Evolutionary conservation across 192 early-diverging fungal species (phyloP).

Genomic region (Thoreauomyces humboldtii): DNA sequence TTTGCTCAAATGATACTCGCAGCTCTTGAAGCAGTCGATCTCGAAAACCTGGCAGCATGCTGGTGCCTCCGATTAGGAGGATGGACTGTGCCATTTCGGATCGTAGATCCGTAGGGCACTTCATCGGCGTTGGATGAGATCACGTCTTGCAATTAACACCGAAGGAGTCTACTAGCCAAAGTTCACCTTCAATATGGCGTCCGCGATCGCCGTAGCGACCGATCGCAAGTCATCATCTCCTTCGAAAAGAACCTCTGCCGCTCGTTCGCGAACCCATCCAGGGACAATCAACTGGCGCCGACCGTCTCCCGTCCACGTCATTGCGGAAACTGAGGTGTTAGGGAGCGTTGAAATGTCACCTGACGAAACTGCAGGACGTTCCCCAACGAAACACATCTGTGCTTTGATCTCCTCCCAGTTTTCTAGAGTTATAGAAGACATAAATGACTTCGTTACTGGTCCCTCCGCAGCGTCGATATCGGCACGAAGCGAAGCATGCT

Average conservation of each 20-base stretch:
- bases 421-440: constrained; percentile 41
- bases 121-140: not conserved
- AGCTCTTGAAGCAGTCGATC: constrained; percentile 63
- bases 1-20: constrained; percentile 43
- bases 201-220: constrained; percentile 54
- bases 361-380: constrained; percentile 30
- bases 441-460: constrained; percentile 41
- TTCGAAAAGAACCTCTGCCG: constrained; percentile 74
- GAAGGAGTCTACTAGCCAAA: not conserved
- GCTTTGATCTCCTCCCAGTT: constrained; percentile 69
- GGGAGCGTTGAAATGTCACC: too few relatives aligned
- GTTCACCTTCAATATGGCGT: constrained; percentile 49
- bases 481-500: constrained; percentile 50
- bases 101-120: constrained; percentile 72
- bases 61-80: constrained; percentile 74
- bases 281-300: constrained; percentile 50
- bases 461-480: constrained; percentile 18
- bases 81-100: constrained; percentile 60
- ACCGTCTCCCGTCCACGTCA: not conserved
- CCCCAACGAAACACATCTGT: constrained; percentile 60
- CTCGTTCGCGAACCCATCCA: constrained; percentile 81
- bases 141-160: not conserved
- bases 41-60: constrained; percentile 71
- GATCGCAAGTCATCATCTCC: constrained; percentile 69
- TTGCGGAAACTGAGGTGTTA: not conserved